phyloP scores from a whole-genome alignment of 1,139 yeast species.

The Diutina pseudorugosa region DNA sequence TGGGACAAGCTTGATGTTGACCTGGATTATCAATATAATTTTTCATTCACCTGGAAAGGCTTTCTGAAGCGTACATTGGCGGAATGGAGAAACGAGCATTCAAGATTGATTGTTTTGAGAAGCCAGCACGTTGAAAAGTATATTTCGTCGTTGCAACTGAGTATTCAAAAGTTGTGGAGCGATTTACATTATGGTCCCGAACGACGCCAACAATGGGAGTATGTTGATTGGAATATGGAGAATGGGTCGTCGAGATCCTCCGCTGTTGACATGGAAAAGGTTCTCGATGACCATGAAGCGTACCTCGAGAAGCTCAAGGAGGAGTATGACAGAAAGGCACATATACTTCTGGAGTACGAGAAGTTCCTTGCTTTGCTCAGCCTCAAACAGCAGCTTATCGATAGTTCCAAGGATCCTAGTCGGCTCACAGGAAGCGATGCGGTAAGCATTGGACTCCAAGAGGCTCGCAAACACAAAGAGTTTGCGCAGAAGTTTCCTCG shows the following conservation, averaged over 20 bases:
- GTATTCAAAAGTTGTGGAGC: constrained; percentile 53
- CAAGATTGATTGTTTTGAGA: constrained; percentile 47
- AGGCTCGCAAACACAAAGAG: constrained; percentile 63
- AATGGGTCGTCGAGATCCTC: constrained; percentile 17
- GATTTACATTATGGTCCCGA: constrained; percentile 42
- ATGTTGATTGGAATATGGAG: constrained; percentile 11
- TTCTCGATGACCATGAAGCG: constrained; percentile 45
- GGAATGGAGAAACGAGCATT: constrained; percentile 41
- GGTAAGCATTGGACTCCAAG: constrained; percentile 66
- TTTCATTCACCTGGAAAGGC: constrained; percentile 23
- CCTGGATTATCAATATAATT: constrained; percentile 22
- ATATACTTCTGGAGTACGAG: constrained; percentile 41
- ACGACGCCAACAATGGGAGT: constrained; percentile 26
- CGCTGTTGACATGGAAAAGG: constrained; percentile 40
- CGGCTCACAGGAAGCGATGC: constrained; percentile 67
- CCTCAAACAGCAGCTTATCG: constrained; percentile 53
- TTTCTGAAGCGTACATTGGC: constrained; percentile 25
- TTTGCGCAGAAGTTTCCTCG: constrained; percentile 58
- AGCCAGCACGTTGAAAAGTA: constrained; percentile 55
- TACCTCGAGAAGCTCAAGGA: constrained; percentile 42
- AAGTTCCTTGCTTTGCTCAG: constrained; percentile 42
- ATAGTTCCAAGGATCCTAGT: constrained; percentile 70
- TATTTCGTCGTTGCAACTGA: constrained; percentile 46
- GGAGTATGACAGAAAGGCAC: constrained; percentile 39
- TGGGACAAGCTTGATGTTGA: constrained; percentile 41